Base-by-base conservation (phyloP, 2,329 filamentous ascomycete species). In the Colletotrichum lupini region DNA sequence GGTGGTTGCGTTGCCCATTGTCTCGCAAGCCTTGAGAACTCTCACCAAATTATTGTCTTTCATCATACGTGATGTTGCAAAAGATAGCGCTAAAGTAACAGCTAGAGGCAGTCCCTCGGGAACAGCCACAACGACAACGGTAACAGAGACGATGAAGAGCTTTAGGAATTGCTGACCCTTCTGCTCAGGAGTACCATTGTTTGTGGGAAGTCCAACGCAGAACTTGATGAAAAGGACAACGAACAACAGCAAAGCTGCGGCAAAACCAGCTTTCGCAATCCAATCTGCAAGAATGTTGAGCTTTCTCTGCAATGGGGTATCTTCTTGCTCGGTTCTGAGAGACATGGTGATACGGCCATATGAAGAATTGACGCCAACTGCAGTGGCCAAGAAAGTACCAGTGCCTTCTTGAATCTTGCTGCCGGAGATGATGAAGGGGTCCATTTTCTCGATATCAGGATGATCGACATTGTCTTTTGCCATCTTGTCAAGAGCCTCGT, bases 151-250 rank as follows among this genome's bases (percentile, higher is more conserved):
- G 69, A 92, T 92, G 63, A 92, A 88, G 63, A 91, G 88, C 26
- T 87, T 83, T 72, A 92, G 81, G 79, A 92, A 92, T 46, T 86
- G 79, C 77, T 91, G 88, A 3, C 89, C 91, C 79, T 92, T 93
- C 46, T 88, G 80, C 2, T 88, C 84, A 1, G 90, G 84, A 0
- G 83, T 81, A 0, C 76, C 81, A 28, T 77, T 63, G 76, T 89
- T 91, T 26, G 82, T 78, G 3, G 88, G 87, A 7, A 95, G 85
- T 22, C 87, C 82, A 35, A 89, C 92, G 26, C 93, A 81, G 79
- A 95, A 96, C 77, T 94, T 93, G 85, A 95, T 95, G 77, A 95
- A 90, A 8, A 95, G 85, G 7, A 95, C 92, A 62, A 95, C 84
- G 79, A 96, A 96, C n/a, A 96, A 86, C 11, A 95, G 82, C 19